A percentile compares a stretch with the other conserved stretches of the same genome.
These are phyloP conservation scores for Casuarina cunninghamiana DNA, from an alignment of 306 rosid genomes.

Conservation along the genomic window DNA sequence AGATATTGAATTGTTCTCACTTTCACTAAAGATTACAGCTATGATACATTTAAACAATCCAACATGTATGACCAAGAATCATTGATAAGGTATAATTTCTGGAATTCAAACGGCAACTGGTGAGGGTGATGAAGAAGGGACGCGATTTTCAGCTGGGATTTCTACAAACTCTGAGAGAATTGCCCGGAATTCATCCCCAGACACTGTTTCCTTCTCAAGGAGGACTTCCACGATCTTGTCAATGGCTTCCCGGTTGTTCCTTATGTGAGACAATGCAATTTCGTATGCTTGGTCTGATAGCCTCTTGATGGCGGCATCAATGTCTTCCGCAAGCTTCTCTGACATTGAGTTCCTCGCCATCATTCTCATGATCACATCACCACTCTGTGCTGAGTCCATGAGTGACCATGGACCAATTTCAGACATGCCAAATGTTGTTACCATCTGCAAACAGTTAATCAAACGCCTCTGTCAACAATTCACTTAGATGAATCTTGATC, in stretches of 20 bases:
- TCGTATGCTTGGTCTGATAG: conserved; percentile 82
- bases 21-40: conserved; percentile 30
- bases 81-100: conserved; percentile 26
- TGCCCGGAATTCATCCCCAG: conserved; percentile 91
- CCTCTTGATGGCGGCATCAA: conserved; percentile 78
- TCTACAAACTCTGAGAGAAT: conserved; percentile 83
- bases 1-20: not conserved
- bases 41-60: conserved; percentile 41
- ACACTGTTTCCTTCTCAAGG: conserved; percentile 85
- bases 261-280: conserved; percentile 79
- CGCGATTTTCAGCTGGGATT: conserved; percentile 81
- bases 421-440: conserved; percentile 90
- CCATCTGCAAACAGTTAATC: conserved; percentile 71
- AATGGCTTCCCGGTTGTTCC: conserved; percentile 94
- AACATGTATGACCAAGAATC: conserved; percentile 22
- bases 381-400: conserved; percentile 82
- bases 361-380: conserved; percentile 94
- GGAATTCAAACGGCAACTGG: conserved; percentile 69
- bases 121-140: conserved; percentile 61
- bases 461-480: not conserved
- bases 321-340: conserved; percentile 94
- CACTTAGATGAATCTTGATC: too few relatives aligned
- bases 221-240: conserved; percentile 92
- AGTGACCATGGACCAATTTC: conserved; percentile 98
- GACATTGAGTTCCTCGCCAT: conserved; percentile 99